Base-by-base conservation (phyloP, 306 rosid genomes). In the Pterocarpus santalinus region DNA sequence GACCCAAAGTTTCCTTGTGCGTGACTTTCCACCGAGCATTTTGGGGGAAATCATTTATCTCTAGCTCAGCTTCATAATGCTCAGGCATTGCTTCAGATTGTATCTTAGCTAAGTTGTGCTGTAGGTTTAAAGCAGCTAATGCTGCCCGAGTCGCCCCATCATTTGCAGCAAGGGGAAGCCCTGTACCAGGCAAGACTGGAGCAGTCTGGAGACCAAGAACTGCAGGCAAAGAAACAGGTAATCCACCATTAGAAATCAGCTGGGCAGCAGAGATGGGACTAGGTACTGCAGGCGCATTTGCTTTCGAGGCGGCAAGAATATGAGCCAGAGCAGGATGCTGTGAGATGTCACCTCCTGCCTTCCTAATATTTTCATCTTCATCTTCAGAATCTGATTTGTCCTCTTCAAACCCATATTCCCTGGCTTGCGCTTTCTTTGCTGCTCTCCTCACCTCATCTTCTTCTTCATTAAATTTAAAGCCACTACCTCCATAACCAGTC, bases 21-120 rank as follows among this genome's bases (percentile, higher is more conserved):
- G 97, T 92, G 55, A 94, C 98, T 87, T 92, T 94, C 98, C 97
- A 94, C 69, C 98, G 82, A 67, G 98, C 98, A 89, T 91, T 94
- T 87, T 94, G 98, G 36, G 98, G 98, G 73, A 94, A 94, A 86
- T 94, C 98, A 79, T 94, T 92, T 78, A 94, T 94, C 85, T 94
- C 98, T 84, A 92, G 85, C 81, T 92, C 98, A 11, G 97, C 97
- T 77, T 94, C 97, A 22, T 91, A 94, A 79, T 94, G 97, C 87
- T 92, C 98, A 14, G 97, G 97, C 89, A 94, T 81, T 43, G 95
- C 93, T 84, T 88, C 94, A 53, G 90, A 90, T 72, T 91, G 98
- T 80, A 94, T 87, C 90, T 94, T 92, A 5, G 91, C 94, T 75
- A 94, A 85, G 84, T 92, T 94, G 78, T 90, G 92, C 85, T 94